Evolutionary conservation across 2,329 filamentous ascomycete species (phyloP).

Genomic region (Ambrosiella beaveri): DNA sequence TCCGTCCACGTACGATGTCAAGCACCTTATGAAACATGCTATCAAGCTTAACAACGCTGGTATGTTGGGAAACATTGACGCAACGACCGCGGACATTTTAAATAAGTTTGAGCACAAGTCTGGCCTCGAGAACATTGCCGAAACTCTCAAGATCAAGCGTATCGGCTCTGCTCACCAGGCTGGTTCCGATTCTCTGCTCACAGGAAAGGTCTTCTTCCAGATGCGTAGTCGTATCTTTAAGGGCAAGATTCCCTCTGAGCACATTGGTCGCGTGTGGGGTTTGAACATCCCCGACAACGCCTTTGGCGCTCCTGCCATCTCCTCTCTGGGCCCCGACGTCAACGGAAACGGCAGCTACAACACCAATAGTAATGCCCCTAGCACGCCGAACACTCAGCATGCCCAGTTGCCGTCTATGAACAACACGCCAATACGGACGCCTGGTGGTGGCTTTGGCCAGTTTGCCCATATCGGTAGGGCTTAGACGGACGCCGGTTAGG

Average conservation of each 20-base stretch:
- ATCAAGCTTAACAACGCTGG: conserved; percentile 49
- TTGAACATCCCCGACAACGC: conserved; percentile 50
- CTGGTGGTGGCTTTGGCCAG: conserved; percentile 59
- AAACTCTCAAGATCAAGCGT: conserved; percentile 79
- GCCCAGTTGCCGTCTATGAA: conserved; percentile 23
- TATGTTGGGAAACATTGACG: conserved; percentile 46
- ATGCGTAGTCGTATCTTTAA: conserved; percentile 79
- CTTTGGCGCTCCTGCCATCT: conserved; percentile 8
- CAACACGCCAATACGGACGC: conserved; percentile 42
- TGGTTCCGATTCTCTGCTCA: conserved; percentile 83
- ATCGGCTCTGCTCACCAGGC: conserved; percentile 80
- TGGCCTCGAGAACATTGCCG: conserved; percentile 81
- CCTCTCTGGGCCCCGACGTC: conserved; percentile 22
- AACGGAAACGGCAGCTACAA: conserved; percentile 21
- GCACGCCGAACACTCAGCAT: conserved; percentile 51
- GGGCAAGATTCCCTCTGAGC: conserved; percentile 62
- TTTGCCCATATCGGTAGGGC: conserved; percentile 29
- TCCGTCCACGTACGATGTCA: conserved; percentile 85
- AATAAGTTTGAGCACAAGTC: conserved; percentile 79
- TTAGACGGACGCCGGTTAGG: neutral
- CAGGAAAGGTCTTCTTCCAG: conserved; percentile 87
- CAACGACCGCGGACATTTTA: conserved; percentile 53
- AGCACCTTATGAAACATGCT: conserved; percentile 88
- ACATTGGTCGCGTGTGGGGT: conserved; percentile 84
- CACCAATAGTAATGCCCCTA: conserved; percentile 37